phyloP scores from a whole-genome alignment of 1,284 basidiomycete genomes.

The Boletus smithii region DNA sequence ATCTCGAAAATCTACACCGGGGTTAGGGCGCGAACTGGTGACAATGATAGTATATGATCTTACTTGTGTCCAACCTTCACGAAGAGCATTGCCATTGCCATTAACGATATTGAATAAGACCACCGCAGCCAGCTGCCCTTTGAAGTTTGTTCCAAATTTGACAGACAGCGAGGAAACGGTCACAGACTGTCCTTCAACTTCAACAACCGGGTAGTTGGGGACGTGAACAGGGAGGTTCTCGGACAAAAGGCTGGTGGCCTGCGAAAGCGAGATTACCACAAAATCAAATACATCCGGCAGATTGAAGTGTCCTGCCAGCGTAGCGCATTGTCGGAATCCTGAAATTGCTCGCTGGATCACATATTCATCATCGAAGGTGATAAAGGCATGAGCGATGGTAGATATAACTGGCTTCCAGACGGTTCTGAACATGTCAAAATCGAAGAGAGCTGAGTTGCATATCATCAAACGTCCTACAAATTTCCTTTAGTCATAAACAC shows the following conservation, averaged over 20 bases:
- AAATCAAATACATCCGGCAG: constrained; percentile 97
- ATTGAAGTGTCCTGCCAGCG: constrained; percentile 84
- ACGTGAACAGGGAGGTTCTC: constrained; percentile 70
- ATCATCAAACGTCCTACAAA: constrained; percentile 69
- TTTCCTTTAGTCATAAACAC: constrained; percentile 7
- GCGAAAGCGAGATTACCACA: constrained; percentile 88
- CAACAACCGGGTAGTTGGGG: constrained; percentile 85
- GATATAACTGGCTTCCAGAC: constrained; percentile 93
- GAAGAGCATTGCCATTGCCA: constrained; percentile 91
- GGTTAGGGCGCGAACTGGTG: constrained; percentile 4
- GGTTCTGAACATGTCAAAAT: constrained; percentile 88
- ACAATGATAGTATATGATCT: constrained; percentile 12
- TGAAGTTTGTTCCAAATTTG: constrained; percentile 93
- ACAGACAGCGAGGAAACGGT: constrained; percentile 92
- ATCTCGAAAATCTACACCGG: constrained; percentile 86
- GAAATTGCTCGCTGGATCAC: constrained; percentile 93
- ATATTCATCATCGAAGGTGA: constrained; percentile 94
- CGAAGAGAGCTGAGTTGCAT: constrained; percentile 79
- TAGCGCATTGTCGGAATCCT: constrained; percentile 95
- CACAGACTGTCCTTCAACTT: constrained; percentile 86
- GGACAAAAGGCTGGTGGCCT: constrained; percentile 80
- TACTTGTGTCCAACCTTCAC: constrained; percentile 92
- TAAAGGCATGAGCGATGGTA: constrained; percentile 90
- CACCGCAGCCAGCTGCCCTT: constrained; percentile 94
- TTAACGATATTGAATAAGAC: constrained; percentile 98